A percentile compares a stretch with the other conserved stretches of the same genome.
These are phyloP conservation scores for Exophiala spinifera DNA, from an alignment of 2,329 filamentous ascomycete species.

Conservation along the genomic window DNA sequence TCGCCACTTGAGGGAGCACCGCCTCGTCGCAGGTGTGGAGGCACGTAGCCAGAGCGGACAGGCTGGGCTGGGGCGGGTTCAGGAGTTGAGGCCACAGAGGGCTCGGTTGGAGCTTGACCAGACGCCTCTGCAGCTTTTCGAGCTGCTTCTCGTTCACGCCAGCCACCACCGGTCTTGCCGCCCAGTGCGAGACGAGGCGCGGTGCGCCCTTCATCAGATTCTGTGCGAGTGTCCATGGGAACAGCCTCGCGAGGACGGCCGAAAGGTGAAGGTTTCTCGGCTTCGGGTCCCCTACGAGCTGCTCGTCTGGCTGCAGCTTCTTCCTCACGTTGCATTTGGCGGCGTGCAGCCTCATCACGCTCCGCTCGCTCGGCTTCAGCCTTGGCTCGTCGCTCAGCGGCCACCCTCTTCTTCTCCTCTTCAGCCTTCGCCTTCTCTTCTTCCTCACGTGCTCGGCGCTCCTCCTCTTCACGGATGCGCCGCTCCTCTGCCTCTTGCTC, in stretches of 20 bases:
- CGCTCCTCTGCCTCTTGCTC: constrained; percentile 83
- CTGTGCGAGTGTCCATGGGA: constrained; percentile 46
- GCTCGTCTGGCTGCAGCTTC: constrained; percentile 76
- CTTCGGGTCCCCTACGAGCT: constrained; percentile 58
- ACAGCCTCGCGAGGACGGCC: constrained; percentile 33
- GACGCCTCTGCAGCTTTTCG: constrained; percentile 37
- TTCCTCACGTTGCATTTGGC: constrained; percentile 79
- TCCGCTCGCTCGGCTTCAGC: constrained; percentile 60
- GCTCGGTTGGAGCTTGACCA: constrained; percentile 11
- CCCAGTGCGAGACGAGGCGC: constrained; percentile 57
- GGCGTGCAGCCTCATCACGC: constrained; percentile 59
- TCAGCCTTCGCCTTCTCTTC: constrained; percentile 78
- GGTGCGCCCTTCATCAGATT: constrained; percentile 46
- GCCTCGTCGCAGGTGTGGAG: constrained; percentile 40
- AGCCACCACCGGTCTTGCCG: constrained; percentile 48
- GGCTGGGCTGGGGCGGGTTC: constrained; percentile 33
- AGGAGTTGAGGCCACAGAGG: constrained; percentile 12
- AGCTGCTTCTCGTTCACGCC: constrained; percentile 60
- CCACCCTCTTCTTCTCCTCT: constrained; percentile 71
- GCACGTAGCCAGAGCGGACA: constrained; percentile 33
- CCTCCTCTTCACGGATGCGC: constrained; percentile 76
- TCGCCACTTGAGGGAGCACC: constrained; percentile 17
- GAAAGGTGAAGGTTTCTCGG: constrained; percentile 23
- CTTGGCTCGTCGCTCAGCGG: constrained; percentile 67
- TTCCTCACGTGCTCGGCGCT: constrained; percentile 75